These are phyloP conservation scores for Puccinia triticina DNA, from an alignment of 1,284 basidiomycete genomes.

Conservation along the genomic window DNA sequence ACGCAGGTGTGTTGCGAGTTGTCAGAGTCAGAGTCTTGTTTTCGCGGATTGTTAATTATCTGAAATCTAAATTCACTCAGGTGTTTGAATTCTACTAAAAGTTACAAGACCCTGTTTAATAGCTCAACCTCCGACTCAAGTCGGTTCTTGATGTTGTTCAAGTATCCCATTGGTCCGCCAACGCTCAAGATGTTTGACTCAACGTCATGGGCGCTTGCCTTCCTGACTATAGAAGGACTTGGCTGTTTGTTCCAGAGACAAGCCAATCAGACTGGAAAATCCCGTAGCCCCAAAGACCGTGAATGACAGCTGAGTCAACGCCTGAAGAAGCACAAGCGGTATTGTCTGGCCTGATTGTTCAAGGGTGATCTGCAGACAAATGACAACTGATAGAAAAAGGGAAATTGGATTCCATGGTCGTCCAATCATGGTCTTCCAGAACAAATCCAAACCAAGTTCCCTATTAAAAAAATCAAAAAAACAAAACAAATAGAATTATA, in stretches of 20 bases:
- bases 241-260: constrained; percentile 14
- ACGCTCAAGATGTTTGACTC: constrained; percentile 7
- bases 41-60: too few species aligned
- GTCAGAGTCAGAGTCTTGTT: too few species aligned
- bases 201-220: constrained; percentile 28
- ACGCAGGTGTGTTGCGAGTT: too few species aligned
- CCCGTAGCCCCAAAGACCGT: constrained; percentile 24
- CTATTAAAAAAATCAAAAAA: neutral
- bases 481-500: neutral
- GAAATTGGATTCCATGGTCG: constrained; percentile 26
- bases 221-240: constrained; percentile 33
- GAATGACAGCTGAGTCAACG: constrained; percentile 14
- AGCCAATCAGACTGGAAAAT: constrained; percentile 13
- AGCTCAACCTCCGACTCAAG: constrained; percentile 15
- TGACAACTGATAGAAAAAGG: constrained; percentile 29
- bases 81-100: too few species aligned
- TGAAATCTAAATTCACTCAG: too few species aligned
- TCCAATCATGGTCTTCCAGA: constrained; percentile 29
- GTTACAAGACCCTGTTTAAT: constrained; percentile 27
- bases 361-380: constrained; percentile 21
- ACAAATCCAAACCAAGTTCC: constrained; percentile 38
- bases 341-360: constrained; percentile 22
- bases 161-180: constrained; percentile 29
- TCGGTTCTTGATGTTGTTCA: constrained; percentile 17
- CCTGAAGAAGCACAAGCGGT: constrained; percentile 9